Evolutionary conservation across 495 filamentous ascomycete genomes (phyloP).

Genomic region (Aspergillus affinis): DNA sequence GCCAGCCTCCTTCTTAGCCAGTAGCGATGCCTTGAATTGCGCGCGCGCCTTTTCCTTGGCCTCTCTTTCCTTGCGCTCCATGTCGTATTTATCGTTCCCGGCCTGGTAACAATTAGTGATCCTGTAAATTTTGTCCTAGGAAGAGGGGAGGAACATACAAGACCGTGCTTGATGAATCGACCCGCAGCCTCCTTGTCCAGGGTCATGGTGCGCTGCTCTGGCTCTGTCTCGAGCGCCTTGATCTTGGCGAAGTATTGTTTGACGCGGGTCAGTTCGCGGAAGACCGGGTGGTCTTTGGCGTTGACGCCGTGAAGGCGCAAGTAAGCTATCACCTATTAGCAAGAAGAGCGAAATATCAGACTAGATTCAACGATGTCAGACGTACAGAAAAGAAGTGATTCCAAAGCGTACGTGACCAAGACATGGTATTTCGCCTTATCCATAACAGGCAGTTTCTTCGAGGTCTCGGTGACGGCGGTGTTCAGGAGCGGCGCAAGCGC

Average conservation of each 20-base stretch:
- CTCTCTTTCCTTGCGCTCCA: slow-evolving; percentile 52
- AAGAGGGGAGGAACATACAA: slow-evolving; percentile 46
- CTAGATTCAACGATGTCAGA: background rate
- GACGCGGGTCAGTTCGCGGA: slow-evolving; percentile 78
- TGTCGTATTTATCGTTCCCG: slow-evolving; percentile 62
- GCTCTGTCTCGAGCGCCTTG: slow-evolving; percentile 57
- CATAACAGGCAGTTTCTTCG: slow-evolving; percentile 79
- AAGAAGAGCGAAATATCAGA: background rate
- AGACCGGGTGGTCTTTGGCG: slow-evolving; percentile 80
- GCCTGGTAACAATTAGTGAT: slow-evolving; percentile 37
- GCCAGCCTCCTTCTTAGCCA: slow-evolving; percentile 34
- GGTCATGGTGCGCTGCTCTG: slow-evolving; percentile 54
- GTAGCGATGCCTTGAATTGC: slow-evolving; percentile 47
- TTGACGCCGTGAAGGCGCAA: slow-evolving; percentile 77
- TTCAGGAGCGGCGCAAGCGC: slow-evolving; percentile 65
- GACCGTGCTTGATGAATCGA: slow-evolving; percentile 75
- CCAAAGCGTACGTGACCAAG: slow-evolving; percentile 78
- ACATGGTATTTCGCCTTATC: slow-evolving; percentile 94
- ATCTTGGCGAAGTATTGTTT: slow-evolving; percentile 95
- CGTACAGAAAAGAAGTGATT: slow-evolving; percentile 89
- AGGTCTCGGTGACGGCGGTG: slow-evolving; percentile 59
- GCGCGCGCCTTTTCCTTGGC: slow-evolving; percentile 53
- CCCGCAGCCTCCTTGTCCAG: slow-evolving; percentile 79
- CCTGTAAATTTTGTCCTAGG: background rate
- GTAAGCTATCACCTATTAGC: slow-evolving; percentile 56